Evolutionary conservation across 1,284 basidiomycete species (phyloP), one percentile per base, ranked within the genome.

Genomic region (Apiotrichum gracile): DNA sequence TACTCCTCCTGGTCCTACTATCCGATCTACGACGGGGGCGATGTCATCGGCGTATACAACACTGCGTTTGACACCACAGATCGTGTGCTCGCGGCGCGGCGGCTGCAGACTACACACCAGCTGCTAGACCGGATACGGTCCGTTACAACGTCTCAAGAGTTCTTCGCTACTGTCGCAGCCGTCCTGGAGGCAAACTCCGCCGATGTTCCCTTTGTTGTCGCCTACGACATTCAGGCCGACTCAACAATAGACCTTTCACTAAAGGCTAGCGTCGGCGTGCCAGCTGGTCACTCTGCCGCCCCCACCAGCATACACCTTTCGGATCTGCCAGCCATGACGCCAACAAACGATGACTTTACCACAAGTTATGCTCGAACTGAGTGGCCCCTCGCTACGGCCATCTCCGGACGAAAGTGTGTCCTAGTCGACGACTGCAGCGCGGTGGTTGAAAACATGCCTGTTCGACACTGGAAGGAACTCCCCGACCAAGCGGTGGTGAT

Each of bases 361-460:
- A 26, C n/a, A 35, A 29, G n/a, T n/a, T n/a, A n/a, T n/a, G n/a
- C n/a, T n/a, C n/a, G n/a, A n/a, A n/a, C n/a, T n/a, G n/a, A 33
- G 22, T 74, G 72, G 73, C 72, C 71, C 1, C 64, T 74, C 7
- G 52, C 55, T 4, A 66, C 69, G 27, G 72, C 74, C 1, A 47
- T 76, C 22, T 34, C 59, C 13, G 60, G 63, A 0, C 58, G 69
- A 4, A 65, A 70, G 49, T 64, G 64, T n/a, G 65, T 76, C 10
- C 55, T 73, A 8, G 66, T 76, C 10, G 65, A 73, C 26, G 69
- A 75, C 51, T 71, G 68, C 49, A 49, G 56, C 2, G 44, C 51
- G 1, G 50, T 74, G 4, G 65, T 72, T 34, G 40, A 59, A 38
- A 70, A 67, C 1, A 70, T 66, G 34, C 63, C 67, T 0, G 41